Conservation (phyloP, 2,329 filamentous ascomycete genomes). For the Pestalotiopsis sp. region DNA sequence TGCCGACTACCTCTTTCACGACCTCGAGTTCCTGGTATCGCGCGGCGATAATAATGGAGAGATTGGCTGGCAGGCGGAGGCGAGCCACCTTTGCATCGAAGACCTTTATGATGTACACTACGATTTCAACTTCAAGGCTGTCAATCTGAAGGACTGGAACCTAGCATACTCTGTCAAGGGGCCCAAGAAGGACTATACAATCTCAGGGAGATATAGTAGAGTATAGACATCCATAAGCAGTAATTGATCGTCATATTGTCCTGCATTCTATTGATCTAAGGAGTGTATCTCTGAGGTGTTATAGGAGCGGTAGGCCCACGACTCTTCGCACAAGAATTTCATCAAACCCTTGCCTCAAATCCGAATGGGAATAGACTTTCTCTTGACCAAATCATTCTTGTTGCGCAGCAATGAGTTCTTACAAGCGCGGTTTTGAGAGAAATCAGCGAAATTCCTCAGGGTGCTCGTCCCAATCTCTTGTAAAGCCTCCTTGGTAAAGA, state of each 20-base stretch:
- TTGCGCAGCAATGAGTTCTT: conserved; percentile 23
- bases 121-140: conserved; percentile 63
- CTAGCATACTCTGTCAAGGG: conserved; percentile 69
- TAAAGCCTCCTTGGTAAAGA: conserved; percentile 68
- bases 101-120: conserved; percentile 74
- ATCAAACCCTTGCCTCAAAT: conserved; percentile 24
- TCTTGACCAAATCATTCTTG: conserved; percentile 17
- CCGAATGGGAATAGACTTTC: conserved; percentile 35
- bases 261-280: not conserved
- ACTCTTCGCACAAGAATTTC: not conserved
- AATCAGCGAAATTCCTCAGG: conserved; percentile 56
- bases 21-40: conserved; percentile 61
- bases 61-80: conserved; percentile 63
- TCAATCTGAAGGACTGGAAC: conserved; percentile 59
- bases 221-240: not conserved
- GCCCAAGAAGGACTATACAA: conserved; percentile 73
- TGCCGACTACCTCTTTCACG: conserved; percentile 76
- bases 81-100: conserved; percentile 69
- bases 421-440: conserved; percentile 26
- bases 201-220: conserved; percentile 49
- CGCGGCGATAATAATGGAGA: conserved; percentile 10
- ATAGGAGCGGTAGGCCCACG: not conserved
- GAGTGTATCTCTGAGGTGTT: not conserved
- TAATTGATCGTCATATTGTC: not conserved
- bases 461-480: conserved; percentile 64